These are phyloP conservation scores for Pseudogymnoascus sp. DNA, from an alignment of 2,329 filamentous ascomycete species.

Conservation along the genomic window DNA sequence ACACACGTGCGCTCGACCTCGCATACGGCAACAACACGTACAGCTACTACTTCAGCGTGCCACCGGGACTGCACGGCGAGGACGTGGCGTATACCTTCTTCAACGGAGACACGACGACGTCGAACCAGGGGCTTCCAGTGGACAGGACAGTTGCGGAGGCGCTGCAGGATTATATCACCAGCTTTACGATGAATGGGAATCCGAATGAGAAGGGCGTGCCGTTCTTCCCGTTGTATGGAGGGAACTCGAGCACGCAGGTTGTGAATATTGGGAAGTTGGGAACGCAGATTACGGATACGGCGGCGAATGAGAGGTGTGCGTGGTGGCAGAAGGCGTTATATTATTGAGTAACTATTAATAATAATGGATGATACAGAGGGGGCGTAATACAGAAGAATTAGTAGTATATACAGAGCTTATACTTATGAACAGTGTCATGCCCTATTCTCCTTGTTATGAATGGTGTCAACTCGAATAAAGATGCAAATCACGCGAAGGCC, in stretches of 20 bases:
- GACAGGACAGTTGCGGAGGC: conserved; percentile 27
- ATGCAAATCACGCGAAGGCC: too few relatives aligned
- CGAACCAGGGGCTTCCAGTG: conserved; percentile 21
- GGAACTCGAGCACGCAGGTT: conserved; percentile 13
- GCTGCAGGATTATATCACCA: conserved; percentile 32
- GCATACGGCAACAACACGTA: conserved; percentile 40
- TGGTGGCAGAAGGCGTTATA: conserved; percentile 28
- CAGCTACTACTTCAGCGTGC: conserved; percentile 44
- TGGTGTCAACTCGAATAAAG: too few relatives aligned
- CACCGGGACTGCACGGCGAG: conserved; percentile 43
- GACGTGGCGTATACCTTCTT: conserved; percentile 48
- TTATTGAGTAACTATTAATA: conserved; percentile 8
- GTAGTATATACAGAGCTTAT: not conserved
- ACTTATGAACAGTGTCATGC: not conserved
- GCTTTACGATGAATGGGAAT: conserved; percentile 28
- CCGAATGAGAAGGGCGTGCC: conserved; percentile 23
- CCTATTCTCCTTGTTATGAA: not conserved
- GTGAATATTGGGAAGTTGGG: conserved; percentile 17
- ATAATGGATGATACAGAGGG: not conserved
- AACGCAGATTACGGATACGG: conserved; percentile 16
- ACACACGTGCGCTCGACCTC: conserved; percentile 40
- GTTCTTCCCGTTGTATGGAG: conserved; percentile 20
- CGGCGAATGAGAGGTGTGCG: conserved; percentile 28
- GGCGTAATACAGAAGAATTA: not conserved
- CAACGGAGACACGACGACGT: conserved; percentile 29